Evolutionary conservation across 306 rosid species (phyloP).

Genomic region (Castanospermum australe): DNA sequence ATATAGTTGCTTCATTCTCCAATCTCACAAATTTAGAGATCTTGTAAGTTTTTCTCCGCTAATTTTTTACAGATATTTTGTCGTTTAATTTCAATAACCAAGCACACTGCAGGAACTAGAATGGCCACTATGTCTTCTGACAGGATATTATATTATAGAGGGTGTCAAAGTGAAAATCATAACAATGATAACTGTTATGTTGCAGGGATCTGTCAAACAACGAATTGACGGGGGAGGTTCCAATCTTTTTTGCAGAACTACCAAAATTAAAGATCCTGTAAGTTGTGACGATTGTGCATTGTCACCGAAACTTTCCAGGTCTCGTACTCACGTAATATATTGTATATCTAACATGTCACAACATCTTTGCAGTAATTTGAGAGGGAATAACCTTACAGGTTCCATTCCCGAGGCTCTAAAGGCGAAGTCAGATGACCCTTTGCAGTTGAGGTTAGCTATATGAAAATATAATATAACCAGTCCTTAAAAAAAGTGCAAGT

Average conservation of each 20-base stretch:
- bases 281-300: not conserved
- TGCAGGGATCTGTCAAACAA: constrained; percentile 28
- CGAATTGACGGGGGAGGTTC: constrained; percentile 13
- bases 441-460: no score
- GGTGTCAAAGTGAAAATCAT: not conserved
- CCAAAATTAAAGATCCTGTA: constrained; percentile 4
- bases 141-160: no score
- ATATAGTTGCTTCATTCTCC: not conserved
- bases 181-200: not conserved
- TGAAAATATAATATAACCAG: no score
- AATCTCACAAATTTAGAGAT: not conserved
- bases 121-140: no score
- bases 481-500: no score
- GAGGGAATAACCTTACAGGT: not conserved
- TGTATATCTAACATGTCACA: not conserved
- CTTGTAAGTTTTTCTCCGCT: not conserved
- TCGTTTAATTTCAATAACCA: no score
- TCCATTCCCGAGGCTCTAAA: not conserved
- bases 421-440: not conserved
- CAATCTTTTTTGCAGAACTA: not conserved
- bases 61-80: no score
- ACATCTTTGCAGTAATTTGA: not conserved
- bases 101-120: no score
- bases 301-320: not conserved
- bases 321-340: not conserved